phyloP scores from a whole-genome alignment of 176 grass and related monocot species.

The Microstegium vimineum region DNA sequence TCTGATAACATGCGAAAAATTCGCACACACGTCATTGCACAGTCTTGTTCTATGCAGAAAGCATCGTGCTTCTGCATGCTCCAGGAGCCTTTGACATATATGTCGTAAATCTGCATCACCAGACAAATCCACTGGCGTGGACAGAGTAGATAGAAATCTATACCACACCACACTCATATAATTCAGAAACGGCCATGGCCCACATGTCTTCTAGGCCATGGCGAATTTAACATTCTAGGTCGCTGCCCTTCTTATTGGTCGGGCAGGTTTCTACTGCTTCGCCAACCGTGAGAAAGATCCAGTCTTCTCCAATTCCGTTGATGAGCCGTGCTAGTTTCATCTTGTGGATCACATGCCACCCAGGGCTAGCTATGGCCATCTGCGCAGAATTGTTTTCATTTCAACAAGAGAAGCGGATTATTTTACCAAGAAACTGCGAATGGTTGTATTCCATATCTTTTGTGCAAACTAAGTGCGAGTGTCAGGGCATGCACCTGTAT shows the following conservation, averaged over 20 bases:
- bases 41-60: background rate
- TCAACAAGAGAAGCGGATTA: background rate
- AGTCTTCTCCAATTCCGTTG: background rate
- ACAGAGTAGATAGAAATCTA: background rate
- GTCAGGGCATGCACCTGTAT: background rate
- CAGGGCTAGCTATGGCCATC: conserved; percentile 2
- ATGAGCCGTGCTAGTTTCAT: conserved; percentile 5
- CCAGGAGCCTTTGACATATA: background rate
- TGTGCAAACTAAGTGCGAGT: background rate
- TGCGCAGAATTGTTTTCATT: background rate
- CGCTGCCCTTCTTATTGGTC: background rate
- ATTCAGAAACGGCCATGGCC: background rate
- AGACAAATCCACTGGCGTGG: background rate
- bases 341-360: conserved; percentile 11
- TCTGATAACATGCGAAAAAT: background rate
- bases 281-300: background rate
- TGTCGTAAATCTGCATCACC: background rate
- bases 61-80: background rate
- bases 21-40: background rate
- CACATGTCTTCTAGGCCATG: background rate
- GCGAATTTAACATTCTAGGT: conserved; percentile 9
- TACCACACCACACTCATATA: background rate
- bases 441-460: background rate
- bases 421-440: background rate
- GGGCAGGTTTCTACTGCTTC: background rate